Conservation (phyloP, 2,329 filamentous ascomycete genomes). For the Colletotrichum abscissum region DNA sequence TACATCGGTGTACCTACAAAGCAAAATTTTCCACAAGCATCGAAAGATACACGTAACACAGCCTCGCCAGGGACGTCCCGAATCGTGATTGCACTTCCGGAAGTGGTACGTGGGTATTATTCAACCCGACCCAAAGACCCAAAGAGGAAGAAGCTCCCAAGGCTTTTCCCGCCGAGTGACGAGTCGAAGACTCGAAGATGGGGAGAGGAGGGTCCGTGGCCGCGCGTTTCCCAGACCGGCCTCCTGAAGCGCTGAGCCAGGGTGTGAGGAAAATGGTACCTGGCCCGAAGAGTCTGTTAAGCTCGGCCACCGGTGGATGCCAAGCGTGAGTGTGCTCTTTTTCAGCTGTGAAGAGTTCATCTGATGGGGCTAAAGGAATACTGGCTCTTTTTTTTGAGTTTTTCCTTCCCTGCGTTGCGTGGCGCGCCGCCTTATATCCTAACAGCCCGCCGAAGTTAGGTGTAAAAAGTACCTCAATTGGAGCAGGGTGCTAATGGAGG, state of each 20-base stretch:
- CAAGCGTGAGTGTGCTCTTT: neutral
- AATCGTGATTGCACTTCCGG: neutral
- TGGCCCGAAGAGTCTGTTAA: neutral
- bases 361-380: neutral
- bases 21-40: neutral
- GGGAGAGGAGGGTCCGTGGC: neutral
- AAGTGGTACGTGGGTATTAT: neutral
- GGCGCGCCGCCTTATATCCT: no score
- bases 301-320: neutral
- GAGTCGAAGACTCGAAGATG: neutral
- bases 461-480: neutral
- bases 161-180: neutral
- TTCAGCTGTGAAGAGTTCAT: neutral
- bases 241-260: neutral
- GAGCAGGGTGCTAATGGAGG: neutral
- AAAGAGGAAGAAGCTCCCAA: neutral
- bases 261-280: neutral
- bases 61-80: neutral
- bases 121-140: neutral
- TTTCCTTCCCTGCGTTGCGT: neutral
- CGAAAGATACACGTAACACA: neutral
- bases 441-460: neutral
- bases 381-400: neutral
- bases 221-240: conserved; percentile 24
- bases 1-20: neutral